Percentiles rank a stretch among this genome's conserved stretches.
These are phyloP conservation scores for Trichoderma asperelloides DNA, from an alignment of 495 filamentous ascomycete genomes.

Conservation along the genomic window DNA sequence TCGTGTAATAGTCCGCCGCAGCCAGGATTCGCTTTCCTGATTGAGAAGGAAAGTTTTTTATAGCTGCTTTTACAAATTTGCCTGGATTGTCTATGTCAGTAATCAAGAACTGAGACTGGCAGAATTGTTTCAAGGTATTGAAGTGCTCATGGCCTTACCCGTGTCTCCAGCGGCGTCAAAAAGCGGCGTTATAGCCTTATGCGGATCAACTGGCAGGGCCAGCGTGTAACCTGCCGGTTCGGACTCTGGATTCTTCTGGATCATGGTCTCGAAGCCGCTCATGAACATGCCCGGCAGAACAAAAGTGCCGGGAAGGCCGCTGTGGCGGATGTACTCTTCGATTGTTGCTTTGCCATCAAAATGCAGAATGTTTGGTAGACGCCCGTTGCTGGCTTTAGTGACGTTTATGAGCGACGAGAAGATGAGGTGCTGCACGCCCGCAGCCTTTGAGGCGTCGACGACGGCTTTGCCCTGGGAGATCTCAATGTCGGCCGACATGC, in stretches of 20 bases:
- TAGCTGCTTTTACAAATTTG: slow-evolving; percentile 48
- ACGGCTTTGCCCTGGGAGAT: slow-evolving; percentile 33
- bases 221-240: slow-evolving; percentile 29
- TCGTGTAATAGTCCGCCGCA: slow-evolving; percentile 43
- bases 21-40: slow-evolving; percentile 33
- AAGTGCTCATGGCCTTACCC: slow-evolving; percentile 15
- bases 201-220: slow-evolving; percentile 27
- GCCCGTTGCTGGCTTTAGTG: slow-evolving; percentile 34
- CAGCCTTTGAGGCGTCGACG: slow-evolving; percentile 36
- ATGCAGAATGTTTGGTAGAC: slow-evolving; percentile 44
- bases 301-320: slow-evolving; percentile 43
- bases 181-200: slow-evolving; percentile 38
- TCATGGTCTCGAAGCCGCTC: slow-evolving; percentile 35
- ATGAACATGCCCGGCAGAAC: slow-evolving; percentile 53
- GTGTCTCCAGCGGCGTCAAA: slow-evolving; percentile 47
- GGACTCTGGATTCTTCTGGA: slow-evolving; percentile 15
- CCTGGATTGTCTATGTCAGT: slow-evolving; percentile 14
- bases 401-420: slow-evolving; percentile 31
- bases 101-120: too few relatives aligned
- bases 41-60: slow-evolving; percentile 28
- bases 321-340: slow-evolving; percentile 44
- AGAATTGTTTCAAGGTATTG: too few relatives aligned
- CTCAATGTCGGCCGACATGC: slow-evolving; percentile 25
- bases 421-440: slow-evolving; percentile 40
- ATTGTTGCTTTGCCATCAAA: slow-evolving; percentile 55